Base-by-base conservation (phyloP, 768 basidiomycete species). In the Xerocomellus intermedius region DNA sequence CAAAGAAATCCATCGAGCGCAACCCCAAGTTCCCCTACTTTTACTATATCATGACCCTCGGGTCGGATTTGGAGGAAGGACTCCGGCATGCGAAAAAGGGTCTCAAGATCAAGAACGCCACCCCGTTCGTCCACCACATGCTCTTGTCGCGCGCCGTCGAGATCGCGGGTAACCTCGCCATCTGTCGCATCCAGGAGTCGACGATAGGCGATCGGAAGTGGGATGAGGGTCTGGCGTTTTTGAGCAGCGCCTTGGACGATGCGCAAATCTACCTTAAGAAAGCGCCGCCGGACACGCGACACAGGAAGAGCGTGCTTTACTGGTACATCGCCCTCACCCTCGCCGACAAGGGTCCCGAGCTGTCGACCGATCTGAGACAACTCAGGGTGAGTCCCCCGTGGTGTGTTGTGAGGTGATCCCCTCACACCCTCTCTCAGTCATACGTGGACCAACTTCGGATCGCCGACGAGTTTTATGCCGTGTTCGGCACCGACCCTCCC, bases 81-180 rank as follows among this genome's bases (percentile, higher is more conserved):
- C 72, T 87, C 24, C 77, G 82, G 8, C 82, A 78, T 1, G 80
- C 83, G 56, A 86, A 87, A 74, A 82, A 87, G 63, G 86, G 86
- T 1, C 57, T 87, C 60, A 85, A 82, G 63, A 80, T 82, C 71
- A 76, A 75, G 55, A 64, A 73, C 16, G 77, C 74, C 14, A 78
- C 83, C 14, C 77, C 80, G 3, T 88, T 86, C 55, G 66, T 87
- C 7, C 77, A 76, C 41, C 79, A 77, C 53, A 78, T 78, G 64
- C 66, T 87, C 64, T 75, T 83, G 69, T 81, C 83, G 58, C 79
- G 85, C n/a, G 81, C 84, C 0, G 78, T 84, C 4, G 80, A 81
- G 59, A 82, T 83, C 58, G 83, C 85, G 1, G 80, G 79, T 2
- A 76, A 82, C 52, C 70, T 86, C 64, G 85, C 82, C 0, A 66